Base-by-base conservation (phyloP, 2,329 filamentous ascomycete species). In the Alternaria conjuncta region DNA sequence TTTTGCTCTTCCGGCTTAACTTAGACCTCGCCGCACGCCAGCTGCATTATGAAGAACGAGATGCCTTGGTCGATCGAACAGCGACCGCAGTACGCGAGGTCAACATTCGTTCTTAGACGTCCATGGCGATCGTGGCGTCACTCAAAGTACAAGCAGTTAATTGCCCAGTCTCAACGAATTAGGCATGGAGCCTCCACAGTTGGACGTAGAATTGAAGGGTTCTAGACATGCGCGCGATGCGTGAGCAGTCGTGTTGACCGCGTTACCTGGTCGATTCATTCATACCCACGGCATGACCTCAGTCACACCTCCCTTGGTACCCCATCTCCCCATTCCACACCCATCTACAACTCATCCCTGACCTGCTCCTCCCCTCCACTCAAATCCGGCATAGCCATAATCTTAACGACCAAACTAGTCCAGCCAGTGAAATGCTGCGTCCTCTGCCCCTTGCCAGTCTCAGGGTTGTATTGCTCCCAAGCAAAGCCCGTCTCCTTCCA, bases 391-490 rank as follows among this genome's bases (percentile, higher is more conserved):
- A 99, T 95, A 50, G 89, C 89, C 94, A 98, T 97, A 70, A 99
- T 93, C 85, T 97, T 97, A 49, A 98, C 94, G 51, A 98, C 92
- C 81, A 98, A 84, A 79, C 93, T 97, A n/a, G 96, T 99, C 96
- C 96, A 99, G 55, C 96, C 96, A 0, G 96, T 97, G 79, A 99
- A 99, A 81, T 98, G 95, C 84, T 97, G 94, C 6, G 94, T 98
- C 45, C 96, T 87, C 84, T 98, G 95, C n/a, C 96, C 96, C 57
- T 88, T 87, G 49, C 96, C 96, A 4, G 93, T 97, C 73, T 97
- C 93, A 0, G 94, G 93, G 78, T 97, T 93, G 80, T 98, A 99
- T 82, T 99, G 96, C 82, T 99, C 96, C 95, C 95, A 99, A 0
- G 95, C 96, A 78, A 98, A 98, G 18, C 95, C 95, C 0, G 96